Conservation (phyloP, 805 yeast species). For the Jamesozyma lodderae region DNA sequence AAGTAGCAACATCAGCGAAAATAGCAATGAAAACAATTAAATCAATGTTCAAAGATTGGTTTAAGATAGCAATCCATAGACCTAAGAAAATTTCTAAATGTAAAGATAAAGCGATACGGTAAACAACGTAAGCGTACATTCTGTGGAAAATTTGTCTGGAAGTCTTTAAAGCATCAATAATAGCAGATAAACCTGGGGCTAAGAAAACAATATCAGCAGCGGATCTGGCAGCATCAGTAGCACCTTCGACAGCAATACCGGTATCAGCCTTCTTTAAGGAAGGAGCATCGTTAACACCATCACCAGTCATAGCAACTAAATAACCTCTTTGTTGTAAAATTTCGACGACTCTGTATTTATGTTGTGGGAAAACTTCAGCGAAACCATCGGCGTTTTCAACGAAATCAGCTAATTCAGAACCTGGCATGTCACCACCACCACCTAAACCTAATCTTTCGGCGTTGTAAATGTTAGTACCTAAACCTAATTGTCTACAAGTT, state of each 20-base stretch:
- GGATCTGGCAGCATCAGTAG: conserved; percentile 93
- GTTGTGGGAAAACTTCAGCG: conserved; percentile 98
- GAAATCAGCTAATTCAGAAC: conserved; percentile 94
- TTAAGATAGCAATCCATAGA: conserved; percentile 92
- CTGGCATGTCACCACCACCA: conserved; percentile 94
- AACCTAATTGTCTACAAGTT: conserved; percentile 95
- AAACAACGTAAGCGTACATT: conserved; percentile 95
- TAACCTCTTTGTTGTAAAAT: conserved; percentile 92
- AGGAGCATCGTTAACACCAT: conserved; percentile 98
- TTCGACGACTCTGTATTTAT: conserved; percentile 92
- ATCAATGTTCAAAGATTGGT: conserved; percentile 78
- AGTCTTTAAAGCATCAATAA: conserved; percentile 89
- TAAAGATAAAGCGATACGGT: conserved; percentile 93
- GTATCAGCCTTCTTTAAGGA: conserved; percentile 92
- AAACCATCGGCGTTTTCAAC: conserved; percentile 98
- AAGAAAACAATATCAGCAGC: conserved; percentile 95
- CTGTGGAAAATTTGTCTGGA: conserved; percentile 98
- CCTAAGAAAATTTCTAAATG: conserved; percentile 93
- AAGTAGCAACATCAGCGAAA: conserved; percentile 94
- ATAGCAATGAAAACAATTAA: conserved; percentile 93
- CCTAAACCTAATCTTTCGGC: conserved; percentile 95
- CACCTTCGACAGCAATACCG: conserved; percentile 98
- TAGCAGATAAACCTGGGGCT: conserved; percentile 92
- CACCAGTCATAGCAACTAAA: conserved; percentile 99
- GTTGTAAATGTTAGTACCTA: conserved; percentile 92